phyloP scores from a whole-genome alignment of 2,329 filamentous ascomycete genomes.

The Botrytis byssoidea region DNA sequence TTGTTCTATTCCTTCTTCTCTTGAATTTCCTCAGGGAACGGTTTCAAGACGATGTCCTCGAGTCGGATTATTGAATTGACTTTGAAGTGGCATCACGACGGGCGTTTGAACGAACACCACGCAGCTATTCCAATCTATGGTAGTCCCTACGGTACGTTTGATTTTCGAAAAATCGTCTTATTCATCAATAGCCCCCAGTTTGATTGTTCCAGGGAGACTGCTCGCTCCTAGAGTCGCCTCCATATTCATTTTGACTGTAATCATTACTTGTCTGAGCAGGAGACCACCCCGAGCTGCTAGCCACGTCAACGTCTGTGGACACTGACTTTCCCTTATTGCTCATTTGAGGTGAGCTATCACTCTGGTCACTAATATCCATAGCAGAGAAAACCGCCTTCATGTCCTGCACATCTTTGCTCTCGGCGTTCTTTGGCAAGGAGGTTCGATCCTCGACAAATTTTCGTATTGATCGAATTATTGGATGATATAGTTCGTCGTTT shows the following conservation, averaged over 20 bases:
- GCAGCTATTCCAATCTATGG: background rate
- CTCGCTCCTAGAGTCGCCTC: constrained; percentile 12
- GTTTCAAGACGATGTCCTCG: background rate
- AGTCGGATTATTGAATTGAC: background rate
- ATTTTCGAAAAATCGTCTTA: background rate
- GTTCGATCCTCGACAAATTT: constrained; percentile 79
- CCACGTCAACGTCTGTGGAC: constrained; percentile 22
- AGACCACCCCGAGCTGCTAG: constrained; percentile 20
- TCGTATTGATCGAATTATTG: constrained; percentile 73
- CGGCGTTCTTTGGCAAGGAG: constrained; percentile 54
- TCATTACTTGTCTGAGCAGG: constrained; percentile 5
- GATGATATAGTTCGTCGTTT: constrained; percentile 71
- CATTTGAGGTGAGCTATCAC: constrained; percentile 20
- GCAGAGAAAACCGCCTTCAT: constrained; percentile 72
- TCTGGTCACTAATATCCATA: constrained; percentile 51
- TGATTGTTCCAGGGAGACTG: constrained; percentile 5
- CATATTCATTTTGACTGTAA: constrained; percentile 13
- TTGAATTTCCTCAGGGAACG: background rate
- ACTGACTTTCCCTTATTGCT: constrained; percentile 20
- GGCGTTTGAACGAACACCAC: background rate
- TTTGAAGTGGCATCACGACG: background rate
- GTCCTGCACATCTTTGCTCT: constrained; percentile 67
- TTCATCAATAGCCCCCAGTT: background rate
- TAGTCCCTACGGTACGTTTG: background rate
- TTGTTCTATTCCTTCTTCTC: background rate